Base-by-base conservation (phyloP, 768 basidiomycete genomes). In the Candolleomyces eurysporus region DNA sequence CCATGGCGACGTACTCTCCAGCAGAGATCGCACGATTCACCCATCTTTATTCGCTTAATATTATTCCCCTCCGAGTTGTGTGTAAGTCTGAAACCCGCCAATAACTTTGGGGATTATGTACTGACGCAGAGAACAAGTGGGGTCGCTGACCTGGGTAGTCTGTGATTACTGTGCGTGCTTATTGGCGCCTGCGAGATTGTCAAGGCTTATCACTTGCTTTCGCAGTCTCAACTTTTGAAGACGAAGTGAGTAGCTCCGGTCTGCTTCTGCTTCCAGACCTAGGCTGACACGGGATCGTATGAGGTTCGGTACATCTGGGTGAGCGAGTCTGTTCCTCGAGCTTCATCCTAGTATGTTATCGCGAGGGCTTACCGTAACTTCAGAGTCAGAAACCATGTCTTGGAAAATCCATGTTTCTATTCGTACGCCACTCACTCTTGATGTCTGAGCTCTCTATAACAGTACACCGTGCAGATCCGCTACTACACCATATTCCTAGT, bases 401-500 rank as follows among this genome's bases (percentile, higher is more conserved):
- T 46, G 45, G 45, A 21, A 46, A 46, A 46, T 5, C 45, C 45
- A 17, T 46, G 45, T 46, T 46, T 46, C 45, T 46, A 8, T 46
- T 46, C 45, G 45, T 46, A 46, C 6, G 45, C 45, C 11, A 11
- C 8, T 11, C 8, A 6, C 36, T 36, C 8, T 17, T 21, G 8
- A 14, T 17, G 45, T 46, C 6, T 14, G 6, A 7, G 8, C 45
- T 5, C 45, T 17, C 16, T 17, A 5, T 8, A 46, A 17, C 17
- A 17, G 14, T 14, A 17, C 9, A 17, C 16, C 2, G 17, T 46
- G 45, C 60, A 82, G 81, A 78, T 82, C 26, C 74, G 80, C 48
- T 82, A 82, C 62, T 82, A 80, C 64, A 80, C 77, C 43, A 73
- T 82, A n/a, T 68, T 73, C 6, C 73, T 81, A 7, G 64, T 80